Conservation (phyloP, 2,329 filamentous ascomycete species). For the Apiospora phragmitis region DNA sequence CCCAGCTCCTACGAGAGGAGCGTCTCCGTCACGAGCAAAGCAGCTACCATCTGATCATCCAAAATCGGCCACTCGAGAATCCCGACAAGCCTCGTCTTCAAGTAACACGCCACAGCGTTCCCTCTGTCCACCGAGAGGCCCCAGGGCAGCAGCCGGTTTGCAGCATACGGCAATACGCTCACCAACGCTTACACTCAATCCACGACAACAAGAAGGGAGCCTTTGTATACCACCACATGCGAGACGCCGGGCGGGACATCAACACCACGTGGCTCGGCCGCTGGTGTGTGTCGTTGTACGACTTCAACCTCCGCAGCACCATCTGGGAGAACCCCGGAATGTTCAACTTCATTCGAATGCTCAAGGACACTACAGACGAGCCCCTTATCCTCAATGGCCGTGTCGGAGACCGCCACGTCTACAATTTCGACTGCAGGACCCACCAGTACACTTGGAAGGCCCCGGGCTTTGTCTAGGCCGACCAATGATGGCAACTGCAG, state of each 20-base stretch:
- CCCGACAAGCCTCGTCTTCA: neutral
- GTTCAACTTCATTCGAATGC: neutral
- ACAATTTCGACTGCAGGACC: neutral
- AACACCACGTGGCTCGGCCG: neutral
- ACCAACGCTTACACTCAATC: neutral
- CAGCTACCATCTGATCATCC: neutral
- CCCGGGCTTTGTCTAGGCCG: neutral
- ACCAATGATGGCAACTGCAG: neutral
- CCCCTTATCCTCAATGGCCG: neutral
- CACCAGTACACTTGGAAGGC: neutral
- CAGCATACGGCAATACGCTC: neutral
- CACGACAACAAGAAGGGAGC: neutral
- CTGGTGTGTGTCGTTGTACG: neutral
- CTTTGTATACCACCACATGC: neutral
- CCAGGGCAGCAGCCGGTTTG: neutral
- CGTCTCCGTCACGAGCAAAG: neutral
- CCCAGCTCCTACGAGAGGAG: neutral
- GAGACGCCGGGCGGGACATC: neutral
- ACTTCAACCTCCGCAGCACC: neutral
- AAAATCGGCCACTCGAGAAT: neutral
- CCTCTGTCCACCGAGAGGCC: neutral
- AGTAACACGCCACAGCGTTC: neutral
- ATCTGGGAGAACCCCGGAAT: neutral
- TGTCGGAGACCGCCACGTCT: neutral
- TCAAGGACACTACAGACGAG: neutral